Percentiles rank a stretch among this genome's conserved stretches.
These are phyloP conservation scores for Cryptococcus sp. DNA, from an alignment of 1,284 basidiomycete genomes.

Conservation along the genomic window DNA sequence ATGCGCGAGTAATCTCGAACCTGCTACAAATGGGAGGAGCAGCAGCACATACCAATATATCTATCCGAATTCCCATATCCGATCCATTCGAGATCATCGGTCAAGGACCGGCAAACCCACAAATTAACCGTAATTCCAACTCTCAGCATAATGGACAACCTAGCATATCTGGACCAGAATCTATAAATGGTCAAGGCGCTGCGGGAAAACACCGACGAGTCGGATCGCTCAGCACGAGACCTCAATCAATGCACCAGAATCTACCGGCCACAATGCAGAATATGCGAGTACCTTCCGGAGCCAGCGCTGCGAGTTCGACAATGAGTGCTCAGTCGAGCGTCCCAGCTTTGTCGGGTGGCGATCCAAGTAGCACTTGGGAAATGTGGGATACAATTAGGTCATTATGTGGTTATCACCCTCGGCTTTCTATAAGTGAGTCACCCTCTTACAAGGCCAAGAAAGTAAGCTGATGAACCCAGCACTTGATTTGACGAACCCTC, in stretches of 20 bases:
- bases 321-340: slow-evolving; percentile 15
- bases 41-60: slow-evolving; percentile 61
- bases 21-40: slow-evolving; percentile 60
- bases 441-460: neutral
- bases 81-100: slow-evolving; percentile 50
- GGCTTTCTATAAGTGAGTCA: slow-evolving; percentile 70
- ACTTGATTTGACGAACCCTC: slow-evolving; percentile 80
- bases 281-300: slow-evolving; percentile 17
- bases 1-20: slow-evolving; percentile 81
- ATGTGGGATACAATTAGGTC: slow-evolving; percentile 94
- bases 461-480: slow-evolving; percentile 52
- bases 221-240: slow-evolving; percentile 38
- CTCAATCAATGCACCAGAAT: slow-evolving; percentile 33
- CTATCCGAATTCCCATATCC: slow-evolving; percentile 78
- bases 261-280: slow-evolving; percentile 2
- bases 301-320: slow-evolving; percentile 22
- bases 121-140: neutral
- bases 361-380: slow-evolving; percentile 87
- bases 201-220: slow-evolving; percentile 38
- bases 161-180: slow-evolving; percentile 7
- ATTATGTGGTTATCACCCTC: slow-evolving; percentile 78
- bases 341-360: slow-evolving; percentile 45
- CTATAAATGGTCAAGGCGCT: neutral
- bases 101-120: slow-evolving; percentile 26
- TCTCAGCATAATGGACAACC: slow-evolving; percentile 2